These are phyloP conservation scores for Claviceps sp. DNA, from an alignment of 2,329 filamentous ascomycete species.

Conservation along the genomic window DNA sequence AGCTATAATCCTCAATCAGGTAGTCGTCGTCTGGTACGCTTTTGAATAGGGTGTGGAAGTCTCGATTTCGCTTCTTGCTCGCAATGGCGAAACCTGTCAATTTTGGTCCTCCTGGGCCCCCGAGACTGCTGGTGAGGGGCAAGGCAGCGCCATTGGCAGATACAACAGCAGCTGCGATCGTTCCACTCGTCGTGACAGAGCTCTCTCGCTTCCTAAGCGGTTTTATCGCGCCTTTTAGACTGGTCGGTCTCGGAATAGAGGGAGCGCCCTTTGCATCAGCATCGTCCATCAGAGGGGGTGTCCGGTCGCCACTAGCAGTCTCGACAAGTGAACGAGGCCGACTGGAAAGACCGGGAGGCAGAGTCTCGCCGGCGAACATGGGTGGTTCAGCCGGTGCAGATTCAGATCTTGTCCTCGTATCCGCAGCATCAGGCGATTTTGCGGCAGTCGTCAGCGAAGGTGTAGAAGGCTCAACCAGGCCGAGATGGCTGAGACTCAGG, in stretches of 20 bases:
- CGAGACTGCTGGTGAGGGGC: slow-evolving; percentile 42
- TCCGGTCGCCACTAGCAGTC: slow-evolving; percentile 39
- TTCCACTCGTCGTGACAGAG: slow-evolving; percentile 54
- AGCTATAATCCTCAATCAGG: slow-evolving; percentile 96
- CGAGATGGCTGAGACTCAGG: slow-evolving; percentile 77
- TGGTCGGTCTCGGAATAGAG: slow-evolving; percentile 46
- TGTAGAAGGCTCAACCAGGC: slow-evolving; percentile 53
- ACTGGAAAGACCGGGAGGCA: slow-evolving; percentile 22
- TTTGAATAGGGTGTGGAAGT: slow-evolving; percentile 88
- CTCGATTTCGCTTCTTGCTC: slow-evolving; percentile 87
- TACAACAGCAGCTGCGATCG: slow-evolving; percentile 58
- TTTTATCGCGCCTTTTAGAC: slow-evolving; percentile 48
- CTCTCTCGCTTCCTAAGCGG: slow-evolving; percentile 68
- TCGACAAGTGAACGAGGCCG: slow-evolving; percentile 40
- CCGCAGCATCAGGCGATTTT: slow-evolving; percentile 37
- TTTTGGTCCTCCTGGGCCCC: slow-evolving; percentile 43
- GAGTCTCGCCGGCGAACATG: slow-evolving; percentile 12
- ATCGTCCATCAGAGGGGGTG: slow-evolving; percentile 49
- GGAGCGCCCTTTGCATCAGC: slow-evolving; percentile 45
- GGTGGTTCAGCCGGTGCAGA: slow-evolving; percentile 41
- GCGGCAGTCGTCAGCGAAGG: slow-evolving; percentile 39
- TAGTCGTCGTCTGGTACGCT: slow-evolving; percentile 97
- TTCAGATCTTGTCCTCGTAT: slow-evolving; percentile 38
- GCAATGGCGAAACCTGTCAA: slow-evolving; percentile 92
- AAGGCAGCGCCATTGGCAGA: slow-evolving; percentile 59